Conservation (phyloP, 179 eudicot genomes). For the Heliamphora pulchella region DNA sequence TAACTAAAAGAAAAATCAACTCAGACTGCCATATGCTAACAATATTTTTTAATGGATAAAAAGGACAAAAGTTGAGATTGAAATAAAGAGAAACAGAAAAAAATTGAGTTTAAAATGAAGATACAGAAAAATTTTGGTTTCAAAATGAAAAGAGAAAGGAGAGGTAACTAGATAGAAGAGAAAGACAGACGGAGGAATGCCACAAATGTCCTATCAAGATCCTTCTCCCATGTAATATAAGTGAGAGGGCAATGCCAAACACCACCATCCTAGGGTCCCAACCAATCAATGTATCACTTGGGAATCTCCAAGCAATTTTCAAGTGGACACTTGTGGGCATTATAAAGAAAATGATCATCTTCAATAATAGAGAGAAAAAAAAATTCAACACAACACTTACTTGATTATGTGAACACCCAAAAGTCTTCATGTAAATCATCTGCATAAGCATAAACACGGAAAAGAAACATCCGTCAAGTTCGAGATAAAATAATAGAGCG, state of each 20-base stretch:
- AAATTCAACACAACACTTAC: conserved; percentile 22
- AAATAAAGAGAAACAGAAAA: too few species aligned
- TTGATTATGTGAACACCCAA: conserved; percentile 98
- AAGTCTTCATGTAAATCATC: conserved; percentile 82
- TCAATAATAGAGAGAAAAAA: not conserved
- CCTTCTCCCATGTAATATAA: too few species aligned
- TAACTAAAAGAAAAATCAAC: too few species aligned
- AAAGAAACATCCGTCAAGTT: not conserved
- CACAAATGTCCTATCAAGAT: too few species aligned
- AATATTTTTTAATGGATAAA: too few species aligned
- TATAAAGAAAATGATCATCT: not conserved
- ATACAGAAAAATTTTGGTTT: too few species aligned
- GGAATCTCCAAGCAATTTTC: not conserved
- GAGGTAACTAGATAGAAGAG: too few species aligned
- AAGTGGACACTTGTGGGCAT: conserved; percentile 2
- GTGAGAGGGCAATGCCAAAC: not conserved
- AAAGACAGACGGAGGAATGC: too few species aligned
- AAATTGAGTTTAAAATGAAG: too few species aligned
- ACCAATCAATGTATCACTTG: not conserved
- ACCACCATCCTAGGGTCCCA: not conserved
- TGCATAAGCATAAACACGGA: conserved; percentile 27
- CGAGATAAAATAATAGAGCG: not conserved
- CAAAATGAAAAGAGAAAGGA: too few species aligned
- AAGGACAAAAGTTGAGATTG: too few species aligned
- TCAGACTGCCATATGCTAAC: too few species aligned